A percentile compares a stretch with the other conserved stretches of the same genome.
phyloP scores from a whole-genome alignment of 2,329 filamentous ascomycete genomes.

The Ceratocystis huliohia region DNA sequence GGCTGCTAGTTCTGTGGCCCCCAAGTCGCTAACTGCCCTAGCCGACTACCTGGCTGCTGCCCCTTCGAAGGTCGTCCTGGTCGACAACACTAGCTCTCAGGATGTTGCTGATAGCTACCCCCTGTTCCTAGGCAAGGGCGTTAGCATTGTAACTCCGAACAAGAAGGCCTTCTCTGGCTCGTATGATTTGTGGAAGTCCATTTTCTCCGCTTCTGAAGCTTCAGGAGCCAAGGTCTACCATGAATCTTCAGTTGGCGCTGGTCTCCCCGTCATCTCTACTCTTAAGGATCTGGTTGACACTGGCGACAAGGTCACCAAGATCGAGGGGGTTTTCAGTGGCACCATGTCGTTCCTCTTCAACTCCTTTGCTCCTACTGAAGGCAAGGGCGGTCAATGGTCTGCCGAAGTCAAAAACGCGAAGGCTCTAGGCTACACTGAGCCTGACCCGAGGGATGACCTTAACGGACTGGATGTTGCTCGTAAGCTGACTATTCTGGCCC shows the following conservation, averaged over 20 bases:
- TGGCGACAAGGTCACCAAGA: constrained; percentile 78
- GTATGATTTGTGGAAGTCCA: constrained; percentile 71
- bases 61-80: constrained; percentile 65
- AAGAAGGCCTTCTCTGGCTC: constrained; percentile 92
- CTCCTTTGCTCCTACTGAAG: constrained; percentile 74
- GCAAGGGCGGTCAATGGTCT: constrained; percentile 68
- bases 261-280: constrained; percentile 84
- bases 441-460: constrained; percentile 73
- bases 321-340: constrained; percentile 94
- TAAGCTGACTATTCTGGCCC: constrained; percentile 87
- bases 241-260: constrained; percentile 87
- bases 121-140: constrained; percentile 61
- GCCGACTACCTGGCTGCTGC: constrained; percentile 66
- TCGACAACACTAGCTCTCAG: constrained; percentile 93
- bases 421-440: constrained; percentile 82
- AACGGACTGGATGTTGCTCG: constrained; percentile 87
- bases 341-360: constrained; percentile 99
- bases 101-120: constrained; percentile 77
- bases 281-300: constrained; percentile 90
- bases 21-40: constrained; percentile 56
- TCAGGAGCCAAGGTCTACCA: constrained; percentile 80
- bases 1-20: constrained; percentile 47
- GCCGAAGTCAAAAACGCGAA: constrained; percentile 87
- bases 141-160: constrained; percentile 91
- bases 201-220: constrained; percentile 59